phyloP scores from a whole-genome alignment of 2,329 filamentous ascomycete genomes.

The Fusarium concolor region DNA sequence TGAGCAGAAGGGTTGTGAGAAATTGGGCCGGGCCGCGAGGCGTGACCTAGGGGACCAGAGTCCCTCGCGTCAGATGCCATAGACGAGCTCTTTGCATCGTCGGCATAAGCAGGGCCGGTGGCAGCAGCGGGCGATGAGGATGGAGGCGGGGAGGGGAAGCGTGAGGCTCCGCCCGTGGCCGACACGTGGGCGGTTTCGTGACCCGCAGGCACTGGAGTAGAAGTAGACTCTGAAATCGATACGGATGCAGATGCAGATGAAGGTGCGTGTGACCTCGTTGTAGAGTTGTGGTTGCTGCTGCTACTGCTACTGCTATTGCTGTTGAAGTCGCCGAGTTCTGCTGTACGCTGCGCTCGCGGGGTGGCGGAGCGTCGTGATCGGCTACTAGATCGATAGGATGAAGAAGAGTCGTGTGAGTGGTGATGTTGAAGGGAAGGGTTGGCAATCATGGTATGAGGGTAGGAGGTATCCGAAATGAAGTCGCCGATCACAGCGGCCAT shows the following conservation, averaged over 20 bases:
- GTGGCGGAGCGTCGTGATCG: conserved; percentile 48
- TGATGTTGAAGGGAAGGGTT: conserved; percentile 61
- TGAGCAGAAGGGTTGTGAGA: conserved; percentile 36
- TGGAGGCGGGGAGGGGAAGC: conserved; percentile 66
- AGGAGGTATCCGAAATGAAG: conserved; percentile 77
- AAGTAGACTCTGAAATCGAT: conserved; percentile 34
- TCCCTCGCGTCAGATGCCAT: conserved; percentile 61
- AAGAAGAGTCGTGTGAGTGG: conserved; percentile 54
- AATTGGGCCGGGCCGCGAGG: conserved; percentile 37
- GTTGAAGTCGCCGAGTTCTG: conserved; percentile 36
- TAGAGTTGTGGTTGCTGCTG: conserved; percentile 26
- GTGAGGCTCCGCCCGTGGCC: conserved; percentile 56
- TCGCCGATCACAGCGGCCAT: conserved; percentile 77
- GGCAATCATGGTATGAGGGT: conserved; percentile 77
- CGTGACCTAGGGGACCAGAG: conserved; percentile 45
- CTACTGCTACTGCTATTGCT: conserved; percentile 19
- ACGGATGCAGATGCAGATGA: conserved; percentile 28
- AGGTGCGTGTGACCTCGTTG: conserved; percentile 34
- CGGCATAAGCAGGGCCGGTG: conserved; percentile 52
- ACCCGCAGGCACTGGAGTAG: conserved; percentile 40
- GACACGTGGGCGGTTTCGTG: conserved; percentile 45
- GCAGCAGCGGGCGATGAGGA: conserved; percentile 62
- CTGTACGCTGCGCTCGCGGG: conserved; percentile 45
- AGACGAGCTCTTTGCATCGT: conserved; percentile 58
- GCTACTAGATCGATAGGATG: conserved; percentile 47